Percentiles rank a stretch among this genome's conserved stretches.
phyloP scores from a whole-genome alignment of 192 early-diverging fungal species.

The Coemansia sp. region DNA sequence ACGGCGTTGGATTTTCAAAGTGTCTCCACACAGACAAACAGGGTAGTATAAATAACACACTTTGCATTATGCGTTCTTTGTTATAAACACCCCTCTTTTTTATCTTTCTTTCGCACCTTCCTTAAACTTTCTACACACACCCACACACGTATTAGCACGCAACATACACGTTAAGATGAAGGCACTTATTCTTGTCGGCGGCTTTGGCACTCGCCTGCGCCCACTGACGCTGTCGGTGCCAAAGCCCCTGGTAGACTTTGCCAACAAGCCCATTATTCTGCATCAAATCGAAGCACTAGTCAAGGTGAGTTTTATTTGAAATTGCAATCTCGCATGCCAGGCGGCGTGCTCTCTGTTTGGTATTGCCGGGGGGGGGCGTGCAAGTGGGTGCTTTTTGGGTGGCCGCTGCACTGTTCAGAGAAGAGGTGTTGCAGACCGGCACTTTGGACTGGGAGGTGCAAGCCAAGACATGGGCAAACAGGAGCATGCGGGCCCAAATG shows the following conservation, averaged over 20 bases:
- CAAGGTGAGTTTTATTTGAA: conserved; percentile 63
- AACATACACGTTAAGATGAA: conserved; percentile 58
- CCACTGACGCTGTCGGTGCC: conserved; percentile 95
- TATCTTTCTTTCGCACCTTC: conserved; percentile 1
- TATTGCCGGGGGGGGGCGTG: no score
- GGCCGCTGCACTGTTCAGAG: no score
- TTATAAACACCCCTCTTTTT: background rate
- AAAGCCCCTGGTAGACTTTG: conserved; percentile 99
- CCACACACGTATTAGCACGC: background rate
- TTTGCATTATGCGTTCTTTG: background rate
- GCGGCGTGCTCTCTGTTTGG: no score
- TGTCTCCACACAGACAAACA: conserved; percentile 2
- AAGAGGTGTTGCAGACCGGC: no score
- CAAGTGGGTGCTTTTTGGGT: no score
- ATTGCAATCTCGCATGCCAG: background rate
- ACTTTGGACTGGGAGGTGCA: no score
- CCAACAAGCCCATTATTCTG: conserved; percentile 97
- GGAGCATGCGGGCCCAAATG: no score
- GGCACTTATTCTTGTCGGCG: conserved; percentile 81
- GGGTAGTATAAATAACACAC: conserved; percentile 8
- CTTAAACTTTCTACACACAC: background rate
- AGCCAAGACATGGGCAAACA: no score
- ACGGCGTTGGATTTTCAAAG: conserved; percentile 2
- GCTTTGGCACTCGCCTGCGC: conserved; percentile 97
- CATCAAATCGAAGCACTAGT: conserved; percentile 98